Conservation (phyloP, 2,329 filamentous ascomycete genomes). For the Cryphonectria parasitica region DNA sequence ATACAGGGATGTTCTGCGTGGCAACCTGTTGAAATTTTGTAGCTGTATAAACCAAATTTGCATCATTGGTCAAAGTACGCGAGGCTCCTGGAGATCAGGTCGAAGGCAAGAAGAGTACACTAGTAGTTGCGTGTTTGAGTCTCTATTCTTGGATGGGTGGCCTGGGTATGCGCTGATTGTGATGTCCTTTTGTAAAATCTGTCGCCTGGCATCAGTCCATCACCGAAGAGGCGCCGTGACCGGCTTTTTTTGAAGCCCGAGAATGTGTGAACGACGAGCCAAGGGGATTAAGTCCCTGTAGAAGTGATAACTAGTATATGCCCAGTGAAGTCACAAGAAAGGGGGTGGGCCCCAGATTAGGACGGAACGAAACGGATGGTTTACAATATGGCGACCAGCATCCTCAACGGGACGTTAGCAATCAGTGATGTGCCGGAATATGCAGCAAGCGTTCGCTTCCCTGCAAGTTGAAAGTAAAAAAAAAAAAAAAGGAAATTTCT, state of each 20-base stretch:
- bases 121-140: neutral
- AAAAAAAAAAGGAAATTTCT: too few species aligned
- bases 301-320: neutral
- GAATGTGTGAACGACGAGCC: neutral
- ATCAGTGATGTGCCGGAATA: neutral
- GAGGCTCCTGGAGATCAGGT: neutral
- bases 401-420: neutral
- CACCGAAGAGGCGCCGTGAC: too few species aligned
- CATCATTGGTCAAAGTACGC: neutral
- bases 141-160: too few species aligned
- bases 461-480: too few species aligned
- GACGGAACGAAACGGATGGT: too few species aligned
- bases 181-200: too few species aligned
- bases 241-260: too few species aligned
- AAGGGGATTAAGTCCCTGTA: neutral
- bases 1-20: neutral
- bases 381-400: neutral
- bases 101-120: neutral
- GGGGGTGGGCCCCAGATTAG: neutral
- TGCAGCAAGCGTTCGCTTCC: neutral
- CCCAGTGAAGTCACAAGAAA: too few species aligned
- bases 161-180: neutral
- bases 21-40: neutral
- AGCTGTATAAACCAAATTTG: neutral
- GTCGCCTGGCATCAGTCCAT: too few species aligned